Conservation (phyloP, 1,139 yeast species). For the Pichia norvegensis region DNA sequence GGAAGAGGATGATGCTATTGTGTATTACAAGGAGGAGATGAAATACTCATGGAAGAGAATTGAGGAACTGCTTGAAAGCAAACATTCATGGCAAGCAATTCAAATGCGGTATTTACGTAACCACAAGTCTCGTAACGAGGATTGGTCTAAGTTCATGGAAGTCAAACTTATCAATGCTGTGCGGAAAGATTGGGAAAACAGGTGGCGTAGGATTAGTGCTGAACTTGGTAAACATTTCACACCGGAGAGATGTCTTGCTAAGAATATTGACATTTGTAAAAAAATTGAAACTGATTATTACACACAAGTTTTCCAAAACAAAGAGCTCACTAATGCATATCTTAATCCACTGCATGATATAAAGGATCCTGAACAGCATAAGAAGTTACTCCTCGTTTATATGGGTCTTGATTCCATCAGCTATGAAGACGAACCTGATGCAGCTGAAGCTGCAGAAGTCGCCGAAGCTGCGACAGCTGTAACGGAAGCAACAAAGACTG, state of each 20-base stretch:
- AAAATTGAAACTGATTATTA: constrained; percentile 23
- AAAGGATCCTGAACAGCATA: constrained; percentile 26
- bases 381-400: constrained; percentile 28
- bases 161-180: constrained; percentile 26
- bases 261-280: constrained; percentile 26
- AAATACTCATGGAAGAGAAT: constrained; percentile 34
- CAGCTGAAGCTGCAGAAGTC: not conserved
- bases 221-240: constrained; percentile 26
- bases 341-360: constrained; percentile 22
- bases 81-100: constrained; percentile 37
- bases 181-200: constrained; percentile 33
- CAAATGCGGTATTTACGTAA: constrained; percentile 37
- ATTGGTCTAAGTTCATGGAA: constrained; percentile 30
- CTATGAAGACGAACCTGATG: constrained; percentile 21
- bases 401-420: constrained; percentile 29
- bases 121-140: constrained; percentile 30
- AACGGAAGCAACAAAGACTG: not conserved
- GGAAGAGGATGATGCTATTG: constrained; percentile 32
- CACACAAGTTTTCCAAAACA: constrained; percentile 20
- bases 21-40: constrained; percentile 32
- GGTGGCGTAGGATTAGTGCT: constrained; percentile 32
- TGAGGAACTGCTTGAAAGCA: constrained; percentile 27
- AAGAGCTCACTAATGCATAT: constrained; percentile 22
- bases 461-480: not conserved
- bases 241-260: constrained; percentile 24